Percentiles rank a stretch among this genome's conserved stretches.
Evolutionary conservation across 495 filamentous ascomycete species (phyloP).

Genomic region (Sphaerosporella brunnea): DNA sequence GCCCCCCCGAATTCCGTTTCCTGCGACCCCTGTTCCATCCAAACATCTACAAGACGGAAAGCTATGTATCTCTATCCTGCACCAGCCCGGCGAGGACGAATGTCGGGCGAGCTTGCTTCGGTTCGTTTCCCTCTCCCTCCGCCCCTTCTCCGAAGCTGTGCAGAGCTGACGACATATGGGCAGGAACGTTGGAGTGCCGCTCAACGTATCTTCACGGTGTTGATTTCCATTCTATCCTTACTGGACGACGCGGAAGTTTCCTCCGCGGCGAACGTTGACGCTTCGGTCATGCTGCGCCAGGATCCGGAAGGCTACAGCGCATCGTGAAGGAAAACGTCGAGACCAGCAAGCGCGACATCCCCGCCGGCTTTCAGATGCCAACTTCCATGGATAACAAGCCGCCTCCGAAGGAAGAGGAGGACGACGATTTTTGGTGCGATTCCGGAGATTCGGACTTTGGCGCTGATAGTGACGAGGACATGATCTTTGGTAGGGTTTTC

Average conservation of each 20-base stretch:
- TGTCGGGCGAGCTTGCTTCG: constrained; percentile 70
- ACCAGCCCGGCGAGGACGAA: constrained; percentile 80
- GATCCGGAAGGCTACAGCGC: constrained; percentile 44
- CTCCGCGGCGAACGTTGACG: constrained; percentile 90
- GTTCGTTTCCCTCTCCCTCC: constrained; percentile 10
- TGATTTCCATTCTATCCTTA: constrained; percentile 81
- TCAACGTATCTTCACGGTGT: constrained; percentile 82
- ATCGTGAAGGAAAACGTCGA: constrained; percentile 55
- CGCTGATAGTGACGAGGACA: constrained; percentile 46
- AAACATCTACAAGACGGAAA: constrained; percentile 84
- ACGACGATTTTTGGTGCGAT: constrained; percentile 69
- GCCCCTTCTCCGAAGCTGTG: background rate
- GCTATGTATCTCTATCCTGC: constrained; percentile 91
- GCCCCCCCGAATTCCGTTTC: constrained; percentile 86
- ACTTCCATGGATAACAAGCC: constrained; percentile 39
- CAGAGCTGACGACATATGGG: background rate
- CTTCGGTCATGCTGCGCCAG: constrained; percentile 67
- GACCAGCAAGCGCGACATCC: constrained; percentile 58
- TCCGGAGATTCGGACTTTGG: constrained; percentile 65
- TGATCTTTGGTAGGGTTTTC: constrained; percentile 27
- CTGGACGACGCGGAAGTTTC: constrained; percentile 86
- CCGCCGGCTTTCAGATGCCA: constrained; percentile 67
- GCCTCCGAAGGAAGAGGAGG: constrained; percentile 46
- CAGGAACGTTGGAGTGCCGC: constrained; percentile 82
- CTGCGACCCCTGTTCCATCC: constrained; percentile 68